Base-by-base conservation (phyloP, 768 basidiomycete genomes). In the Tylopilus vinaceipallidus region DNA sequence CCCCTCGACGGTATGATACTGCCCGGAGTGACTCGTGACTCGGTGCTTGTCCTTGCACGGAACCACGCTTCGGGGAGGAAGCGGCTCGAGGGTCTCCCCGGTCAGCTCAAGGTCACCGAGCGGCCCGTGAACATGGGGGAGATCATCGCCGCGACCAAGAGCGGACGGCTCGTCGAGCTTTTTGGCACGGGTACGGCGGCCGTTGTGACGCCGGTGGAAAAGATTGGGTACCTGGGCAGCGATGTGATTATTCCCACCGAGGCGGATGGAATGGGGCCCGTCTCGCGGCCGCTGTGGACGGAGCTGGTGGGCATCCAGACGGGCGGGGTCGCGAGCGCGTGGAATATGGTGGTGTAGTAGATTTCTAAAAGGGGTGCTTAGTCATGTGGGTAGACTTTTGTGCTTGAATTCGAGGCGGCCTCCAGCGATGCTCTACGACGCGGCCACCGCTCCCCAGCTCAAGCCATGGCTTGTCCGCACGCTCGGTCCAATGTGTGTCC, bases 381-480 rank as follows among this genome's bases (percentile, higher is more conserved):
- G 57, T 55, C 57, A 60, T 54, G 16, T 29, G 27, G 12, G 12
- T 24, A 40, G 12, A 23, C 34, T 42, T 52, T 40, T 46, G 49
- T 19, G 42, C 37, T 13, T 11, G 38, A 13, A 16, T 45, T 39
- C 23, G 19, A 35, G 36, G 23, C 42, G 33, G 14, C 42, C 34
- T 22, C 39, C 32, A 46, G 52, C 48, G 53, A 88, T 91, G 87
- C 73, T 86, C 54, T 81, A 78, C 71, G 88, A 91, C 69, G 68
- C 80, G 39, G 70, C 81, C 46, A 83, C 84, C 10, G 75, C 77
- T 1, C 67, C 73, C 14, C 79, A 87, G 57, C 81, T 95, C 60
- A 91, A 88, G 63, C 81, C 86, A 56, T 98, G 93, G 94, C 84
- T 98, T 38, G 78, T 93, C 40, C 79, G 81, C 54, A 89, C 87